Percentiles rank a stretch among this genome's conserved stretches.
phyloP scores from a whole-genome alignment of 768 basidiomycete genomes.

The Suillus discolor region DNA sequence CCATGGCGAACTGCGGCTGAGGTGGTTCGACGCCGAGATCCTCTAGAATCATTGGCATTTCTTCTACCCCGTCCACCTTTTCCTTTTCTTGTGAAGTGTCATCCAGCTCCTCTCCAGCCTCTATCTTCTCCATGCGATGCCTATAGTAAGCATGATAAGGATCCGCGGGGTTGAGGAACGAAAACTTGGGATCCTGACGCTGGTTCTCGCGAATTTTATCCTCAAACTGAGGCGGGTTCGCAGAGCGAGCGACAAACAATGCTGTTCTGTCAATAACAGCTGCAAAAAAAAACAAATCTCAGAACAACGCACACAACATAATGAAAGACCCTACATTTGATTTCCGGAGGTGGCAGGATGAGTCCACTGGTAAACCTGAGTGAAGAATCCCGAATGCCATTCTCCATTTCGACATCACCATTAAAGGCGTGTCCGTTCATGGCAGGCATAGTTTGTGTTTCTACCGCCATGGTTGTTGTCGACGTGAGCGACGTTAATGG shows the following conservation, averaged over 20 bases:
- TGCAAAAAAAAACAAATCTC: constrained; percentile 32
- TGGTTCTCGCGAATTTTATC: constrained; percentile 97
- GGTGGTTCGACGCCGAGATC: constrained; percentile 81
- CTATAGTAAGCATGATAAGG: constrained; percentile 99
- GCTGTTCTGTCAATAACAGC: constrained; percentile 97
- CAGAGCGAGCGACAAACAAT: constrained; percentile 87
- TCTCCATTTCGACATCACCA: constrained; percentile 42
- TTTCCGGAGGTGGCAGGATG: constrained; percentile 95
- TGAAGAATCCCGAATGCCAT: constrained; percentile 36
- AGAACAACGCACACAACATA: constrained; percentile 11
- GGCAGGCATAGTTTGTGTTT: constrained; percentile 38
- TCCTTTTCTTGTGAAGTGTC: constrained; percentile 52
- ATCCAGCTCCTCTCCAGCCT: constrained; percentile 73
- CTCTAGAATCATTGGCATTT: constrained; percentile 39
- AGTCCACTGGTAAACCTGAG: constrained; percentile 77
- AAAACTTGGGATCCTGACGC: constrained; percentile 96
- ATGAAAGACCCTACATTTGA: constrained; percentile 67
- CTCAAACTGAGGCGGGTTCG: constrained; percentile 91
- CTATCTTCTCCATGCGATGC: constrained; percentile 83
- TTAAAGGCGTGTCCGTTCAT: constrained; percentile 46
- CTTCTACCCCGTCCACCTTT: constrained; percentile 38
- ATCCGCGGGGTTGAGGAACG: constrained; percentile 95
- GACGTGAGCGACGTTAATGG: constrained; percentile 12
- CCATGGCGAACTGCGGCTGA: constrained; percentile 78
- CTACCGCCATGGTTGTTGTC: constrained; percentile 49